Percentiles rank a stretch among this genome's conserved stretches.
These are phyloP conservation scores for Pseudopithomyces chartarum DNA, from an alignment of 2,329 filamentous ascomycete genomes.

Conservation along the genomic window DNA sequence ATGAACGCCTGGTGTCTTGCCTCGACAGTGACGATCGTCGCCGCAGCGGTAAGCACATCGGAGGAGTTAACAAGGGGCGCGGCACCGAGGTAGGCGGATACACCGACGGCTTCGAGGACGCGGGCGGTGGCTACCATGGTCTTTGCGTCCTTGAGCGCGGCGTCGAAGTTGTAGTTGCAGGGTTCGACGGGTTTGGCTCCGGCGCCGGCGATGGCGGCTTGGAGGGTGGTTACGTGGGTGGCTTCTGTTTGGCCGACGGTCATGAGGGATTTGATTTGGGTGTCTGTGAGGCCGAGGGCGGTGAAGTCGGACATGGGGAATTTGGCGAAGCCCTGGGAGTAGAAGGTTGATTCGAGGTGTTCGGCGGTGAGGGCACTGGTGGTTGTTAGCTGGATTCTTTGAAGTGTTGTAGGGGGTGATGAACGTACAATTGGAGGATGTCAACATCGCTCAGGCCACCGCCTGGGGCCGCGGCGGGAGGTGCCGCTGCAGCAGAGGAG, in stretches of 20 bases:
- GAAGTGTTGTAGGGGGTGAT: slow-evolving; percentile 13
- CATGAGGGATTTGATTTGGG: slow-evolving; percentile 64
- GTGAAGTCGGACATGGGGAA: slow-evolving; percentile 69
- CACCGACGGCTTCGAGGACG: slow-evolving; percentile 73
- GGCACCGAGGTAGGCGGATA: slow-evolving; percentile 74
- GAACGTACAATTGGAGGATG: slow-evolving; percentile 59
- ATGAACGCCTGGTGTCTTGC: slow-evolving; percentile 76
- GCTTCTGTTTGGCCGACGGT: slow-evolving; percentile 67
- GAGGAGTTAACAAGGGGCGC: slow-evolving; percentile 66
- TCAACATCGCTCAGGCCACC: slow-evolving; percentile 54
- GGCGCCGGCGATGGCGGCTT: slow-evolving; percentile 64
- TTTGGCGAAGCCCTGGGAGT: slow-evolving; percentile 70
- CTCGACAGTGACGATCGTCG: slow-evolving; percentile 74
- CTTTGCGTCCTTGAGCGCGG: slow-evolving; percentile 64
- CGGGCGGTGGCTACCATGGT: slow-evolving; percentile 72
- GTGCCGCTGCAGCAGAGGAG: slow-evolving; percentile 14
- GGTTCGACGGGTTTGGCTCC: slow-evolving; percentile 69
- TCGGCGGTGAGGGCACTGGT: slow-evolving; percentile 73
- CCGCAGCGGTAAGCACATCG: slow-evolving; percentile 68
- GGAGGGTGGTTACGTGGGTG: slow-evolving; percentile 65
- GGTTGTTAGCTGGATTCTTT: slow-evolving; percentile 34
- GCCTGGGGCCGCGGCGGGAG: slow-evolving; percentile 23
- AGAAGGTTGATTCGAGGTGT: slow-evolving; percentile 75
- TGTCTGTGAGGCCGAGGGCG: slow-evolving; percentile 62
- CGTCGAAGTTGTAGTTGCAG: slow-evolving; percentile 72